Evolutionary conservation across 257 asterid species (phyloP).

Genomic region (Henckelia pumila): DNA sequence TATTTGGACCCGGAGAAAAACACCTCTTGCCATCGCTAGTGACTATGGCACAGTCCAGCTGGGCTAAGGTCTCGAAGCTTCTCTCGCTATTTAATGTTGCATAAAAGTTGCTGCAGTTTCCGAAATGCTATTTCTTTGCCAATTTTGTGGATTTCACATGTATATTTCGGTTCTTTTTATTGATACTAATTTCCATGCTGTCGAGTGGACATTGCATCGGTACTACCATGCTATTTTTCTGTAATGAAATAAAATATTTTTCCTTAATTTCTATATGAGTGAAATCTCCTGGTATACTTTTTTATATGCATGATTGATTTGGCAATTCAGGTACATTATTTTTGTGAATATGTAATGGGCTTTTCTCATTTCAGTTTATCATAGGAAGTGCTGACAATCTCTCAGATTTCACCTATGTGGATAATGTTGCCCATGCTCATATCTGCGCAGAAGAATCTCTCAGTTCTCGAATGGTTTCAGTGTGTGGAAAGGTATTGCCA

Average conservation of each 20-base stretch:
- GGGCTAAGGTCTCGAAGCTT: constrained; percentile 87
- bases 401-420: constrained; percentile 84
- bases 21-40: constrained; percentile 58
- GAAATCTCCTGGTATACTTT: constrained; percentile 7
- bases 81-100: constrained; percentile 20
- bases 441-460: constrained; percentile 82
- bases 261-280: constrained; percentile 13
- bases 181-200: constrained; percentile 14
- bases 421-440: constrained; percentile 89
- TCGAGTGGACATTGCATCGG: constrained; percentile 3
- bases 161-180: constrained; percentile 19
- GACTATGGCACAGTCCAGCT: constrained; percentile 59
- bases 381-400: constrained; percentile 69
- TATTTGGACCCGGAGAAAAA: constrained; percentile 82
- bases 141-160: constrained; percentile 13
- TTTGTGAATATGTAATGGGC: constrained; percentile 74
- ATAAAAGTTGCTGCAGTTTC: too few relatives aligned
- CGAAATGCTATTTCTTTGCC: constrained; percentile 18
- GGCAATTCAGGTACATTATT: constrained; percentile 24
- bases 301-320: constrained; percentile 22
- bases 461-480: constrained; percentile 47
- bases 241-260: constrained; percentile 15
- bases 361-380: constrained; percentile 94
- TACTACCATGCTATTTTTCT: constrained; percentile 9
- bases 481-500: constrained; percentile 66